Percentiles rank a stretch among this genome's conserved stretches.
These are phyloP conservation scores for Gracilaria vermiculophylla DNA, from an alignment of 23 red algal species.

Conservation along the genomic window DNA sequence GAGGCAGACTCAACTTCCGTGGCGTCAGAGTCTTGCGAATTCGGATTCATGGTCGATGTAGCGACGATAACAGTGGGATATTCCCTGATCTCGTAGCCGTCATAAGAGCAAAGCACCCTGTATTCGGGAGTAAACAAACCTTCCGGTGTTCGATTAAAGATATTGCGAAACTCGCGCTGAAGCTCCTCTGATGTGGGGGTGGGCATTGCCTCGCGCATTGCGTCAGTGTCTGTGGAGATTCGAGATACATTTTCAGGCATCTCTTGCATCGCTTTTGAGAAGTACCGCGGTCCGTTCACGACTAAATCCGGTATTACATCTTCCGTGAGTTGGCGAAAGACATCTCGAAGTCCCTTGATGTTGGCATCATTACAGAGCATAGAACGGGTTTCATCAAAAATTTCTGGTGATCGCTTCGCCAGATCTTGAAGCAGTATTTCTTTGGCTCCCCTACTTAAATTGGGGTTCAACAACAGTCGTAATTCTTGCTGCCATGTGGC, in stretches of 20 bases:
- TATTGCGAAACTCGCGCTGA: conserved; percentile 45
- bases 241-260: conserved; percentile 24
- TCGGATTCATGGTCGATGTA: conserved; percentile 51
- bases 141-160: conserved; percentile 53
- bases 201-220: conserved; percentile 5
- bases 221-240: not conserved
- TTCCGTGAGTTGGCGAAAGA: conserved; percentile 47
- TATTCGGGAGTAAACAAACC: conserved; percentile 71
- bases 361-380: not conserved
- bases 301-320: conserved; percentile 65
- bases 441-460: conserved; percentile 21
- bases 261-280: conserved; percentile 20
- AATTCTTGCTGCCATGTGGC: conserved; percentile 68
- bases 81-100: conserved; percentile 63
- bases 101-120: conserved; percentile 20
- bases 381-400: conserved; percentile 34
- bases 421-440: conserved; percentile 52
- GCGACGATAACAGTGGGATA: conserved; percentile 68
- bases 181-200: conserved; percentile 18
- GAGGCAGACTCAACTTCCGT: conserved; percentile 58
- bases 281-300: conserved; percentile 46
- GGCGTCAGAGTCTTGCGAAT: not conserved
- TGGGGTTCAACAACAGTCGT: conserved; percentile 41
- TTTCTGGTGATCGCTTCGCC: conserved; percentile 53
- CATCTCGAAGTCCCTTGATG: conserved; percentile 27